phyloP scores from a whole-genome alignment of 306 rosid genomes.

The Bauhinia variegata region DNA sequence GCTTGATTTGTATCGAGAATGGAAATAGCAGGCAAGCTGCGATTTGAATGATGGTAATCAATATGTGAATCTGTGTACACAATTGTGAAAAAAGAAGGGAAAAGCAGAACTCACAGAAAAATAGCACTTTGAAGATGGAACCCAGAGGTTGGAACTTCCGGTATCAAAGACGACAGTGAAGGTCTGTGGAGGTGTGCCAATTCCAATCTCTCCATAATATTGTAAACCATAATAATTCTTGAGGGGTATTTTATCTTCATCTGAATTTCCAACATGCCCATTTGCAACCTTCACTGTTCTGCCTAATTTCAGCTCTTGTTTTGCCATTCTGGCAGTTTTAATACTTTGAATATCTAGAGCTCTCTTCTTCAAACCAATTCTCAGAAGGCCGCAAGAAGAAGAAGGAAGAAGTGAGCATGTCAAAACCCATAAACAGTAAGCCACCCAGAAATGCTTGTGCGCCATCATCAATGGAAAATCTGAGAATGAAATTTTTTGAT shows the following conservation, averaged over 20 bases:
- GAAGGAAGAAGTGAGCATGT: constrained; percentile 60
- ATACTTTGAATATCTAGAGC: constrained; percentile 59
- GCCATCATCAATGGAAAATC: constrained; percentile 52
- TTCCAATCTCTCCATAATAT: constrained; percentile 84
- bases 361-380: constrained; percentile 73
- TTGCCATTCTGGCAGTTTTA: constrained; percentile 52
- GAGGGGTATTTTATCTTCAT: constrained; percentile 54
- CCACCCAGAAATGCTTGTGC: constrained; percentile 48
- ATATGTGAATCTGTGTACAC: not conserved
- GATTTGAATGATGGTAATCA: constrained; percentile 15
- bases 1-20: constrained; percentile 65
- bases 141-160: constrained; percentile 89
- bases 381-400: constrained; percentile 62
- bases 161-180: constrained; percentile 85
- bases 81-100: not conserved
- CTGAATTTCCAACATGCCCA: constrained; percentile 29
- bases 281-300: constrained; percentile 36
- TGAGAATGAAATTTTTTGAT: too few relatives aligned
- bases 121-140: constrained; percentile 80
- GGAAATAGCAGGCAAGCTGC: constrained; percentile 80
- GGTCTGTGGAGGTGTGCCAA: constrained; percentile 85
- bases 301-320: constrained; percentile 40
- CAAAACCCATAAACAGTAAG: constrained; percentile 63
- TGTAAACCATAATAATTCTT: constrained; percentile 81
- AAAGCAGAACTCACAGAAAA: constrained; percentile 66